Conservation (phyloP, 1,284 basidiomycete genomes). For the Hemileia vastatrix region DNA sequence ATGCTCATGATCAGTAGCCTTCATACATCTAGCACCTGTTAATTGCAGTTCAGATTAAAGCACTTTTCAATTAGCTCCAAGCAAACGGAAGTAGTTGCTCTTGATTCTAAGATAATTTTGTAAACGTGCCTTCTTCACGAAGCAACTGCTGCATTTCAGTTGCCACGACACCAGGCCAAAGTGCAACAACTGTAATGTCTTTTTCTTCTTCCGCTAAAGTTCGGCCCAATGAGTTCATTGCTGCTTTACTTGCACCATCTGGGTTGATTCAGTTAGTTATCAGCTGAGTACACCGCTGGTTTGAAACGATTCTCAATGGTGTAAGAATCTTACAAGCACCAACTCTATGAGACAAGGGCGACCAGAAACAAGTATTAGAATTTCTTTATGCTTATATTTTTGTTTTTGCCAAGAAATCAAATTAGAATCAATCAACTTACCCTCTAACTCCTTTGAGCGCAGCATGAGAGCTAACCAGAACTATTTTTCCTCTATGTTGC, state of each 20-base stretch:
- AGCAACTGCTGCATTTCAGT: conserved; percentile 16
- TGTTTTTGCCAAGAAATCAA: too few relatives aligned
- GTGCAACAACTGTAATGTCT: conserved; percentile 5
- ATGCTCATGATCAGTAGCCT: conserved; percentile 1
- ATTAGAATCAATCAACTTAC: conserved; percentile 6
- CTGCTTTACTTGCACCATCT: conserved; percentile 21
- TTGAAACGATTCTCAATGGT: background rate
- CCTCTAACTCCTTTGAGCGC: conserved; percentile 1
- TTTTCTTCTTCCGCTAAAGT: conserved; percentile 17
- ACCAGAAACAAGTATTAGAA: too few relatives aligned
- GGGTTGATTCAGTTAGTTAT: too few relatives aligned
- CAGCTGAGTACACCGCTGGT: too few relatives aligned
- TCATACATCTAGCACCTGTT: too few relatives aligned
- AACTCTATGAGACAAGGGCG: too few relatives aligned
- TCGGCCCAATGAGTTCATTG: conserved; percentile 18
- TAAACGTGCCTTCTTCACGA: background rate
- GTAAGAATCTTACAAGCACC: too few relatives aligned
- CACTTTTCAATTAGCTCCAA: too few relatives aligned
- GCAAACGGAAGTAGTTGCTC: too few relatives aligned
- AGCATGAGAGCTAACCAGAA: conserved; percentile 17
- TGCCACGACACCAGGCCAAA: conserved; percentile 16
- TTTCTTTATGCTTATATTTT: too few relatives aligned
- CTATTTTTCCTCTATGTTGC: background rate
- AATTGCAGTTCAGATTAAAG: too few relatives aligned
- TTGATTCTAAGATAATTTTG: background rate